Percentiles rank a stretch among this genome's conserved stretches.
These are phyloP conservation scores for Penicillium concentricum DNA, from an alignment of 2,329 filamentous ascomycete genomes.

Conservation along the genomic window DNA sequence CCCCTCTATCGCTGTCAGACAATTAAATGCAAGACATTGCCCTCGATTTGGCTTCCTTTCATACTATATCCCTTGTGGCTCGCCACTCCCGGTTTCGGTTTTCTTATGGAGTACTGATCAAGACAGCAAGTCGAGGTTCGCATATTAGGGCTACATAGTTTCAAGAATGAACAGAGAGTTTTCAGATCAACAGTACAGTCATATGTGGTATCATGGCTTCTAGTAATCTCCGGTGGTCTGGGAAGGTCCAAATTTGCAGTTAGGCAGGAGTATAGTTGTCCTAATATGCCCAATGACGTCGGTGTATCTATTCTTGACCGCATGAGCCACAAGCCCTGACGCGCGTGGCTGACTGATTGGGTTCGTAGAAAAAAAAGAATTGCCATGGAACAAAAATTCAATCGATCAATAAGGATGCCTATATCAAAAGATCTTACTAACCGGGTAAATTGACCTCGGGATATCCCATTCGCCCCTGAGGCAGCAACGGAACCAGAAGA, in stretches of 20 bases:
- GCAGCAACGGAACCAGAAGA: constrained; percentile 10
- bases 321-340: constrained; percentile 21
- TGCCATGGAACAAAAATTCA: not conserved
- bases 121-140: not conserved
- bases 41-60: not conserved
- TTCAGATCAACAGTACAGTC: not conserved
- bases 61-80: not conserved
- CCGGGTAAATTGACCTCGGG: not conserved
- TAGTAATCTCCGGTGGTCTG: not conserved
- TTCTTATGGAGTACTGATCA: not conserved
- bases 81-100: no score
- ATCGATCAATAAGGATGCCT: not conserved
- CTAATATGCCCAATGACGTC: constrained; percentile 27
- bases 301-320: constrained; percentile 24
- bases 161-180: not conserved
- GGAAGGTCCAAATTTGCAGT: not conserved
- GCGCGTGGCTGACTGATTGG: constrained; percentile 7
- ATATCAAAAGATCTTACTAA: not conserved
- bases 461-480: constrained; percentile 21
- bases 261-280: constrained; percentile 5
- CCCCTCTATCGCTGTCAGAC: not conserved
- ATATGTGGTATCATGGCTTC: not conserved
- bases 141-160: not conserved
- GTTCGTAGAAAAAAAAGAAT: not conserved
- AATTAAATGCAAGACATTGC: not conserved